These are phyloP conservation scores for Wickerhamiella dianesei DNA, from an alignment of 805 yeast genomes.

Conservation along the genomic window DNA sequence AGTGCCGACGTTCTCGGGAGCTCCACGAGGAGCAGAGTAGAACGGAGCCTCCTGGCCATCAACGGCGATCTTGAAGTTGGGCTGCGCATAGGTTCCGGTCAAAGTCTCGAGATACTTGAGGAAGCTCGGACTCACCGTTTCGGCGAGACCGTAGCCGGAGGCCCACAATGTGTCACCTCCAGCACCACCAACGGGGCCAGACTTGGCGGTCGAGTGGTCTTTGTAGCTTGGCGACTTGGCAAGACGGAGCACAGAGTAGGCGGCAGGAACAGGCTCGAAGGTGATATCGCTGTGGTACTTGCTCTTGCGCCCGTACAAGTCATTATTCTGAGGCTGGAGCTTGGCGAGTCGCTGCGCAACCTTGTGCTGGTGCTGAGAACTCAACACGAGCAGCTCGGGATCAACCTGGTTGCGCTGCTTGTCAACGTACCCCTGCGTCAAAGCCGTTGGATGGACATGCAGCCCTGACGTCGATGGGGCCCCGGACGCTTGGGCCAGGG, in stretches of 20 bases:
- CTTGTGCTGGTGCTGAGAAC: constrained; percentile 2
- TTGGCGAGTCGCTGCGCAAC: not conserved
- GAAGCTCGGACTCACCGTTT: constrained; percentile 35
- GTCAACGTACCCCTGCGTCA: constrained; percentile 6
- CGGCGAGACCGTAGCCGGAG: constrained; percentile 39
- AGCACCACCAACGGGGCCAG: constrained; percentile 6
- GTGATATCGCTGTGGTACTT: constrained; percentile 41
- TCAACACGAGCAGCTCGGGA: constrained; percentile 7
- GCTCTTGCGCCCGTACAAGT: not conserved
- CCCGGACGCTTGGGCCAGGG: constrained; percentile 6
- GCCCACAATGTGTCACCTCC: constrained; percentile 40
- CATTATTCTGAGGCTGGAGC: not conserved
- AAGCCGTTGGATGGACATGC: constrained; percentile 11
- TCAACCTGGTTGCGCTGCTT: constrained; percentile 3
- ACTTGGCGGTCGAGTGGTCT: constrained; percentile 4
- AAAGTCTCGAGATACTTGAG: constrained; percentile 33
- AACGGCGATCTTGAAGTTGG: not conserved
- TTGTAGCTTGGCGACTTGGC: constrained; percentile 28
- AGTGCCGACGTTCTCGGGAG: constrained; percentile 22
- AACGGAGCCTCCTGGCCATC: constrained; percentile 2
- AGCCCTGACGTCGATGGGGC: constrained; percentile 7
- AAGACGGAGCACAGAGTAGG: constrained; percentile 36
- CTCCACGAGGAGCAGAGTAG: constrained; percentile 19
- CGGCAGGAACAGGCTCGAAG: constrained; percentile 43
- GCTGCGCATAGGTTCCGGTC: constrained; percentile 21